Base-by-base conservation (phyloP, 768 basidiomycete genomes). In the Termitomyces bulborhizus region DNA sequence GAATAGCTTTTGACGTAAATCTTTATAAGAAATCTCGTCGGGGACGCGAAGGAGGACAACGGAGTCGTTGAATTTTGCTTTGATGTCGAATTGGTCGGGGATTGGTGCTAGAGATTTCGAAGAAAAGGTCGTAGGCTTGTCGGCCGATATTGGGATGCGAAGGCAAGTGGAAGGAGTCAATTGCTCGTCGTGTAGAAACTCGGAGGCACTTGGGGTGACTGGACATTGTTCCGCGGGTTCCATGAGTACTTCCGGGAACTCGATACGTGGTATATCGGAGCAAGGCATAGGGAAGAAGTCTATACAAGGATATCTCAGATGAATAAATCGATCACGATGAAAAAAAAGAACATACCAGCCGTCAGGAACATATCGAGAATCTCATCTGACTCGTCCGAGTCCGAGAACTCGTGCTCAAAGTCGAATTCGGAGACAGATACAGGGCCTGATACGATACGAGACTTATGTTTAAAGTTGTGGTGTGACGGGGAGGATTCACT, bases 11-110 rank as follows among this genome's bases (percentile, higher is more conserved):
- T 71, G 70, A 56, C 84, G 83, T 15, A 90, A 62, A 44, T 83
- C 81, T 16, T 67, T 61, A 53, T 83, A 77, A n/a, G 76, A 43
- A 55, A 74, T 72, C 41, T 73, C 69, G 57, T 74, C 75, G 12
- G 79, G 68, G 7, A 78, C 68, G 43, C 85, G 83, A 49, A 90
- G 75, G 57, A 86, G 69, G 62, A 90, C 75, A 57, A 86, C 84
- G 27, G 77, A 72, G 58, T 82, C 77, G 60, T 81, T 77, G 59
- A 81, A 79, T 43, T 76, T 77, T 4, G 82, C 88, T 70, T 90
- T 90, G 72, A 90, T 76, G 1, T 77, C 71, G 46, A 88, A 61
- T 26, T 63, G 60, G 39, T 62, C 58, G 59, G 71, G 58, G 60
- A 66, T 60, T 55, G 67, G 55, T 24, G 56, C 53, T 51, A 65